Percentiles rank a stretch among this genome's conserved stretches.
Conservation (phyloP, 345 rosid species). For the Euphorbia pulcherrima region DNA sequence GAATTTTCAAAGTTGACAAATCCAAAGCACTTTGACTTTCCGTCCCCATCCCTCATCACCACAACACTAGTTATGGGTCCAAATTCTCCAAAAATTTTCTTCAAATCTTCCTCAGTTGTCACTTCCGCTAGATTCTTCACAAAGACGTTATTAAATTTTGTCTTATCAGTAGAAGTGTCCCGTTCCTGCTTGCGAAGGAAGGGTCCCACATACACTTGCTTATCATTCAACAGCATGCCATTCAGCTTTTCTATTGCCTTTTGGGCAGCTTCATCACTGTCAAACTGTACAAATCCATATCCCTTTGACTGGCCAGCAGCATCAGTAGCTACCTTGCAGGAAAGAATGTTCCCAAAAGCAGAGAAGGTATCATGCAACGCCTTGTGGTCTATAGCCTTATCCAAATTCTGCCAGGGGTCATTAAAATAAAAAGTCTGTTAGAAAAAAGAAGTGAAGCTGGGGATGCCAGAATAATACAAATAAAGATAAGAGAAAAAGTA, state of each 20-base stretch:
- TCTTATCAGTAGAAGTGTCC: slow-evolving; percentile 43
- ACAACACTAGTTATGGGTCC: slow-evolving; percentile 79
- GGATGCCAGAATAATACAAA: not conserved
- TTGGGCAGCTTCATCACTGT: slow-evolving; percentile 71
- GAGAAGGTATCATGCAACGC: slow-evolving; percentile 83
- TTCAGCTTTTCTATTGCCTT: slow-evolving; percentile 71
- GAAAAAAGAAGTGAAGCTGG: not conserved
- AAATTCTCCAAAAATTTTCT: slow-evolving; percentile 62
- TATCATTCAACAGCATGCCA: slow-evolving; percentile 91
- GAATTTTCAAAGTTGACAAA: slow-evolving; percentile 86
- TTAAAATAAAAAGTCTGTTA: slow-evolving; percentile 2
- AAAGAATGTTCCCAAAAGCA: slow-evolving; percentile 71
- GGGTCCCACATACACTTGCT: slow-evolving; percentile 93
- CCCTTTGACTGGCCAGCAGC: slow-evolving; percentile 81
- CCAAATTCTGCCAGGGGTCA: slow-evolving; percentile 59
- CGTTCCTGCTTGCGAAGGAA: slow-evolving; percentile 93
- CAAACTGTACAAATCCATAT: slow-evolving; percentile 93
- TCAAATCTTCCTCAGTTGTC: slow-evolving; percentile 74
- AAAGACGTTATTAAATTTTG: slow-evolving; percentile 77
- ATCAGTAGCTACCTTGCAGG: slow-evolving; percentile 93
- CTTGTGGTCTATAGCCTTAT: slow-evolving; percentile 83
- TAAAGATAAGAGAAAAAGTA: not conserved
- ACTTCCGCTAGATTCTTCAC: slow-evolving; percentile 77
- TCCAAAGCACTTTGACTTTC: slow-evolving; percentile 86
- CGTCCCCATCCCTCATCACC: slow-evolving; percentile 79